Percentiles rank a stretch among this genome's conserved stretches.
Evolutionary conservation across 352 stramenopile genomes (phyloP).

Genomic region (Phytophthora hibernalis): DNA sequence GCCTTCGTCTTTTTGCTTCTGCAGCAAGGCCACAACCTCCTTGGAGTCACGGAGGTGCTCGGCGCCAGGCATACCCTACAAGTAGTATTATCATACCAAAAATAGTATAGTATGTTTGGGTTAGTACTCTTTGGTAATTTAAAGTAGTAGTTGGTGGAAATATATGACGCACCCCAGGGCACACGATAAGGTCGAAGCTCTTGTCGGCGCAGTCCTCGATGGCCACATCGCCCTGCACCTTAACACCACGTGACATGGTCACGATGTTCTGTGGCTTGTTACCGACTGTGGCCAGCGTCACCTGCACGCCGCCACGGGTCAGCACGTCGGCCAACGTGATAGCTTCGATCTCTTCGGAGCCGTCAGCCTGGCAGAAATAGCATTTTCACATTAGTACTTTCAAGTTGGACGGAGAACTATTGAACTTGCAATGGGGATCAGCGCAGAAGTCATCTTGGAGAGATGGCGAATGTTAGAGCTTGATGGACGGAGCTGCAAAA

Average conservation of each 20-base stretch:
- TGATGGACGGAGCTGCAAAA: conserved; percentile 13
- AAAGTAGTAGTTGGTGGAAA: conserved; percentile 6
- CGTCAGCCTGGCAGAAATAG: conserved; percentile 58
- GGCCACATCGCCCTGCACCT: conserved; percentile 68
- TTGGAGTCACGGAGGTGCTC: conserved; percentile 75
- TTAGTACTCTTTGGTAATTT: neutral
- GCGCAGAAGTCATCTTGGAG: conserved; percentile 35
- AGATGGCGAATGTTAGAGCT: conserved; percentile 1
- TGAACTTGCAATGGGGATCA: conserved; percentile 47
- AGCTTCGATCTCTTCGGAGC: conserved; percentile 85
- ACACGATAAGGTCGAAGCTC: conserved; percentile 71
- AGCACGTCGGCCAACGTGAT: conserved; percentile 79
- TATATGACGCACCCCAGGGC: conserved; percentile 55
- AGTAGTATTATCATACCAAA: neutral
- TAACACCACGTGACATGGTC: conserved; percentile 76
- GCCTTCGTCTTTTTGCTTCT: conserved; percentile 63
- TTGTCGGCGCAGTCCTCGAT: conserved; percentile 69
- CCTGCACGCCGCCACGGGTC: conserved; percentile 67
- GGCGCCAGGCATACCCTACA: conserved; percentile 71
- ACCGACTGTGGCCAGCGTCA: conserved; percentile 73
- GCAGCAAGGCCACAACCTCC: conserved; percentile 61
- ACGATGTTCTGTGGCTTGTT: conserved; percentile 69
- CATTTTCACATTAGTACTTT: conserved; percentile 3
- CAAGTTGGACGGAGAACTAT: neutral
- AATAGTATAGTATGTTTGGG: conserved; percentile 3